Evolutionary conservation across 2,329 filamentous ascomycete species (phyloP), one percentile per base, ranked within the genome.

Genomic region (Penicillium sp.): DNA sequence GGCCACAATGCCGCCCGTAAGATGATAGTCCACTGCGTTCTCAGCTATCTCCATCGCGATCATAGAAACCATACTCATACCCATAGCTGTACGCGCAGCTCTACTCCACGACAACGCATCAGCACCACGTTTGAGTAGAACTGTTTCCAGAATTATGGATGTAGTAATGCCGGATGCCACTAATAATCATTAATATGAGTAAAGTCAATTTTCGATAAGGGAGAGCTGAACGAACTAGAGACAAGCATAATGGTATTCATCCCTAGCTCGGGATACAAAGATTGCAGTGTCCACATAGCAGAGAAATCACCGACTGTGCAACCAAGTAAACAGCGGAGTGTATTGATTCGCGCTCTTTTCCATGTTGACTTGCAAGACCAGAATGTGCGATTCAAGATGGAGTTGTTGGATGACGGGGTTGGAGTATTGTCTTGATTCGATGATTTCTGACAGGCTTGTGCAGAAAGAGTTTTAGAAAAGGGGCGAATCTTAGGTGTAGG

Each of bases 1-100:
- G 0, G 74, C 69, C 1, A 85, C 78, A 1, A 76, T 64, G 0
- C 82, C 83, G 0, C 82, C 81, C 0, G 82, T 85, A 0, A 85
- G 69, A 55, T 81, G 77, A 56, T 81, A 85, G 58, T 86, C 83
- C 3, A 85, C 82, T 0, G 72, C 58, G 59, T 85, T 85, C 62
- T 85, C 79, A 0, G 79, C 82, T 3, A 75, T 59, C 64, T 85
- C 83, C 83, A 86, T 86, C 0, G 82, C 81, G 2, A 84, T 10
- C 83, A 85, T 85, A 0, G 82, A 85, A 10, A 85, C 79, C 48
- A 84, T 69, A 56, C 83, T 85, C 83, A 85, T 86, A 1, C 83
- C 83, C 22, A 79, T 78, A 0, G 83, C 83, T 0, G 83, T 85
- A 45, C 74, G 79, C 3, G 73, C 75, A 0, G 83, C 83, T 1